Evolutionary conservation across 805 yeast genomes (phyloP).

Genomic region (Schizosaccharomyces cryophilus): DNA sequence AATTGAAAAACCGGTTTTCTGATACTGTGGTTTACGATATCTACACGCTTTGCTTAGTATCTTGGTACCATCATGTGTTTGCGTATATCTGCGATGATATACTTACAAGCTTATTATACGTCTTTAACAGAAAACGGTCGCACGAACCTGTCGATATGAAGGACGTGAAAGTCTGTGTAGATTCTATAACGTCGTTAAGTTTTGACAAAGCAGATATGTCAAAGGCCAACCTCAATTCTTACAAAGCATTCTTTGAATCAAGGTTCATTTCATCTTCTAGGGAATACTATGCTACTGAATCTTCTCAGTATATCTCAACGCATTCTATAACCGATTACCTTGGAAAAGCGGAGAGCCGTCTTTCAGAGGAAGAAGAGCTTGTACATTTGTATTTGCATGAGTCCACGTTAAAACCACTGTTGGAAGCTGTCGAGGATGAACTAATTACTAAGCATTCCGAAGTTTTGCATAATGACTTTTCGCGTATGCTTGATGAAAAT

Average conservation of each 20-base stretch:
- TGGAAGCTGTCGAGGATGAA: constrained; percentile 49
- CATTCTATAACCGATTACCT: constrained; percentile 80
- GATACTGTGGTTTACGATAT: constrained; percentile 75
- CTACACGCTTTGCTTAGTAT: constrained; percentile 57
- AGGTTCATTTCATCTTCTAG: constrained; percentile 39
- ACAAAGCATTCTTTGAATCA: constrained; percentile 54
- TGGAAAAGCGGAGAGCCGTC: constrained; percentile 58
- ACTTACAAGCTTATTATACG: constrained; percentile 46
- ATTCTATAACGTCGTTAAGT: constrained; percentile 71
- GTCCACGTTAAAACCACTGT: constrained; percentile 53
- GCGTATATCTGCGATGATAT: constrained; percentile 33
- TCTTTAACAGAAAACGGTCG: constrained; percentile 55
- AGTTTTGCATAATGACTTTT: constrained; percentile 52
- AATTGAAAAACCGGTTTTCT: constrained; percentile 85
- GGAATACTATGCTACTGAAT: constrained; percentile 40
- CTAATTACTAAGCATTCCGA: constrained; percentile 59
- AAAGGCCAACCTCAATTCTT: constrained; percentile 60
- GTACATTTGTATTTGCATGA: constrained; percentile 63
- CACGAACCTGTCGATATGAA: constrained; percentile 48
- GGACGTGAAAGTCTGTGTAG: constrained; percentile 47
- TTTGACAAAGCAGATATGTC: constrained; percentile 75
- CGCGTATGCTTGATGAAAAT: constrained; percentile 45
- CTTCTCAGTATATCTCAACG: constrained; percentile 35
- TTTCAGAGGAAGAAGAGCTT: constrained; percentile 60
- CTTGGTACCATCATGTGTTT: constrained; percentile 74